phyloP scores from a whole-genome alignment of 176 grass and related monocot species.

The Dactylis glomerata region DNA sequence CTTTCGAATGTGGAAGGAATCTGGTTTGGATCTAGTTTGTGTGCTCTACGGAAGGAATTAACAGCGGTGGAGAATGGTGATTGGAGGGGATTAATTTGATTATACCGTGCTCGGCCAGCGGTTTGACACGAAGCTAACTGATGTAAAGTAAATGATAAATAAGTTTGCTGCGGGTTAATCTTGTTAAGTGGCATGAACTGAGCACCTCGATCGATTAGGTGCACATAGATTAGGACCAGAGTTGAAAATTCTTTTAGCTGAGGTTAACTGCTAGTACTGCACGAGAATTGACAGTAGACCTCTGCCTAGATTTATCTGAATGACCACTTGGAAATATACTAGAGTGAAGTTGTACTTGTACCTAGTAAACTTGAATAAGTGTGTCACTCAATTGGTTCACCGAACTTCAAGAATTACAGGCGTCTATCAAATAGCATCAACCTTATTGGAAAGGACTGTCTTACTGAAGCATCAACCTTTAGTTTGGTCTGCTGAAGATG shows the following conservation, averaged over 20 bases:
- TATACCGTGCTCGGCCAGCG: background rate
- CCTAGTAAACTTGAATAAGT: background rate
- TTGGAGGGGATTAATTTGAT: background rate
- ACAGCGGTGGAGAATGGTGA: background rate
- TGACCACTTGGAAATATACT: background rate
- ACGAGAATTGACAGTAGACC: background rate
- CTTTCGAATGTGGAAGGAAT: background rate
- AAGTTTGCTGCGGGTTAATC: background rate
- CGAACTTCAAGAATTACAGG: background rate
- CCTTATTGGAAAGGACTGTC: background rate
- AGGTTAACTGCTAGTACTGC: background rate
- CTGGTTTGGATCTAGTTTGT: background rate
- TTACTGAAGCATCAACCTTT: background rate
- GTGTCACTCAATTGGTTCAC: background rate
- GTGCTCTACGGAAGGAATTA: background rate
- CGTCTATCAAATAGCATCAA: background rate
- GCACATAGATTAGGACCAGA: background rate
- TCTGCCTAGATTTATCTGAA: background rate
- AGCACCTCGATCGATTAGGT: background rate
- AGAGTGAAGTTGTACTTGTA: background rate
- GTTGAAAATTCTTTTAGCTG: background rate
- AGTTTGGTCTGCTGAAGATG: background rate
- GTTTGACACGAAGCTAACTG: constrained; percentile 6
- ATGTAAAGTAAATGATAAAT: background rate
- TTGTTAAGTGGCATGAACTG: background rate